Conservation (phyloP, 257 asterid species). For the Ballota nigra region DNA sequence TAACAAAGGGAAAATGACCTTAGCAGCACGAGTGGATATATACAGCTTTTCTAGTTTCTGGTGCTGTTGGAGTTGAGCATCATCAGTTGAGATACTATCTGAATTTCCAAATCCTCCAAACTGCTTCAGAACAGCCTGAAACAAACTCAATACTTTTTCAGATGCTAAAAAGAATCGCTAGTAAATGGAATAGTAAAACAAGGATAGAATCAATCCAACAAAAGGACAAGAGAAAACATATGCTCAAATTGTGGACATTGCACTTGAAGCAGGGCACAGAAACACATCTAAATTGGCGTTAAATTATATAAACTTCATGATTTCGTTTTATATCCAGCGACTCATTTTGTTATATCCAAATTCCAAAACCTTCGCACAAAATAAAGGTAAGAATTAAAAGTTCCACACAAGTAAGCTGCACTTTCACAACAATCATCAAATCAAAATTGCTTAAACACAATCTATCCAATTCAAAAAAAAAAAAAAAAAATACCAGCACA, state of each 20-base stretch:
- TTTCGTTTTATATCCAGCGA: neutral
- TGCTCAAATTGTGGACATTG: neutral
- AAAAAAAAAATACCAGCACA: neutral
- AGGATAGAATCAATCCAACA: constrained; percentile 1
- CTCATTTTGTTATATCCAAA: neutral
- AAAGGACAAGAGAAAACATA: neutral
- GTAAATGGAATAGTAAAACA: neutral
- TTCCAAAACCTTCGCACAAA: neutral
- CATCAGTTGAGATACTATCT: constrained; percentile 62
- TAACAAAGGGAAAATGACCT: constrained; percentile 39
- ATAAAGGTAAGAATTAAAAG: neutral
- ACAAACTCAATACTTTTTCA: neutral
- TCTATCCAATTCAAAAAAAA: neutral
- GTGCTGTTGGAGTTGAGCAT: constrained; percentile 86
- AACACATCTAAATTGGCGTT: neutral
- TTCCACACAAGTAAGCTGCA: neutral
- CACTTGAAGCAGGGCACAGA: neutral
- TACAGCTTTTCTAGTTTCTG: constrained; percentile 91
- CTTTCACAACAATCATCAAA: neutral
- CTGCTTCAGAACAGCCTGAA: constrained; percentile 94
- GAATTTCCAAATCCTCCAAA: constrained; percentile 89
- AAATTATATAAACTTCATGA: neutral
- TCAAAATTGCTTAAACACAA: neutral
- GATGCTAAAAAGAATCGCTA: constrained; percentile 1
- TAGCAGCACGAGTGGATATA: constrained; percentile 91